phyloP scores from a whole-genome alignment of 805 yeast genomes.

The Spathaspora girioi region DNA sequence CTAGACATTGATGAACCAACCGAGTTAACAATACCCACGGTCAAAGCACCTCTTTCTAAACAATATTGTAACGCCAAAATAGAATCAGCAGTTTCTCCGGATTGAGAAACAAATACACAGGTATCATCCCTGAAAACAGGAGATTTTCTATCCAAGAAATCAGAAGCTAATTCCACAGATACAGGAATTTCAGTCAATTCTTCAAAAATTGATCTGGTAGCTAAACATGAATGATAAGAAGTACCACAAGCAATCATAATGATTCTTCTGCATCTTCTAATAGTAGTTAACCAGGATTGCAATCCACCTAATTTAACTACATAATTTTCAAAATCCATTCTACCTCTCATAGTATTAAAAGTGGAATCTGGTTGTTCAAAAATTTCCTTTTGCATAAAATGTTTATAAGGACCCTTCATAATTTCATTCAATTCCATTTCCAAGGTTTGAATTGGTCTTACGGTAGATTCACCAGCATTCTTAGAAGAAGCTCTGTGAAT shows the following conservation, averaged over 20 bases:
- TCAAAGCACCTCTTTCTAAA: constrained; percentile 93
- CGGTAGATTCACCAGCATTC: constrained; percentile 78
- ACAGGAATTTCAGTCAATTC: constrained; percentile 95
- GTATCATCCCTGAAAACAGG: constrained; percentile 99
- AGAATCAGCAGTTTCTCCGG: constrained; percentile 98
- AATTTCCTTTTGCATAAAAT: constrained; percentile 98
- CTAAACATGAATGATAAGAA: constrained; percentile 96
- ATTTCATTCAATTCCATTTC: constrained; percentile 97
- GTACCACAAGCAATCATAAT: constrained; percentile 99
- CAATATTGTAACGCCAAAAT: constrained; percentile 94
- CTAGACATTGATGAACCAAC: constrained; percentile 97
- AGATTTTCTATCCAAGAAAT: constrained; percentile 87
- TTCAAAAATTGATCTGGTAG: constrained; percentile 94
- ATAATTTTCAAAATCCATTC: constrained; percentile 84
- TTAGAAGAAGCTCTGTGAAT: constrained; percentile 90
- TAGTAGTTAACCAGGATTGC: constrained; percentile 76
- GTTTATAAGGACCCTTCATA: constrained; percentile 95
- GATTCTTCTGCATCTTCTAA: constrained; percentile 90
- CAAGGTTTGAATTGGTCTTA: constrained; percentile 92
- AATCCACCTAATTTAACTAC: constrained; percentile 86
- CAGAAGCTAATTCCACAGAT: constrained; percentile 88
- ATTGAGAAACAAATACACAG: constrained; percentile 95
- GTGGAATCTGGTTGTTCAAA: constrained; percentile 98
- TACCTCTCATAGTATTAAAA: constrained; percentile 98
- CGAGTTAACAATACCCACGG: constrained; percentile 95